Evolutionary conservation across 164 flowering plant species (phyloP), one percentile per base, ranked within the genome.

Genomic region (Magnolia officinalis): DNA sequence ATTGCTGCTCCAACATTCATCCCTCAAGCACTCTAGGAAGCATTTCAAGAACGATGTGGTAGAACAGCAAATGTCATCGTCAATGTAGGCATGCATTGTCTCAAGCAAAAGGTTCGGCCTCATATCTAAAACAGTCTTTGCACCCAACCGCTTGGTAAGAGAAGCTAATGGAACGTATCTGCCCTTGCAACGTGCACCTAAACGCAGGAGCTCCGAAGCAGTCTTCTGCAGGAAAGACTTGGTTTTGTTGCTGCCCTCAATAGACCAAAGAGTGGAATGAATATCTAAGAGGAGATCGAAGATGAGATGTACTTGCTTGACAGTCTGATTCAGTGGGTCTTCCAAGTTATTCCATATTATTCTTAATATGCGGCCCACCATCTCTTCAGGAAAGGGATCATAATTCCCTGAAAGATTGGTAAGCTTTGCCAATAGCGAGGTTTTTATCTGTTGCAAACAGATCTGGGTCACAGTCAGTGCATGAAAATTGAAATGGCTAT

Each of bases 261-360:
- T 82, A 85, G 82, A 81, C 19, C 70, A 77, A 71, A 92, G 86
- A 19, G 85, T 77, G 19, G 92, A 85, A 67, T 87, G 94, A 78
- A 92, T 86, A 71, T 94, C 99, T 74, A 96, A 80, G 58, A 92
- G 89, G 63, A 96, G 89, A 83, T 96, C 98, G 83, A 94, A 93
- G 72, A 90, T 86, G 49, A 91, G 92, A 87, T 94, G 98, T 64
- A 96, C 99, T 84, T 96, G 99, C 78, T 92, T 96, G 75, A 96
- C 99, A 1, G 98, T 94, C 87, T 96, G 99, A 81, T 89, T 96
- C 71, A 96, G 75, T n/a, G 98, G 94, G 83, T 96, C 99, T 83
- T 96, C 98, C 82, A 96, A 87, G 80, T 94, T 96, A 86, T 91
- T 92, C 99, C 99, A 96, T 77, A 96, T 87, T 51, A 94, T 91